These are phyloP conservation scores for Ustilago hordei DNA, from an alignment of 1,284 basidiomycete species.

Conservation along the genomic window DNA sequence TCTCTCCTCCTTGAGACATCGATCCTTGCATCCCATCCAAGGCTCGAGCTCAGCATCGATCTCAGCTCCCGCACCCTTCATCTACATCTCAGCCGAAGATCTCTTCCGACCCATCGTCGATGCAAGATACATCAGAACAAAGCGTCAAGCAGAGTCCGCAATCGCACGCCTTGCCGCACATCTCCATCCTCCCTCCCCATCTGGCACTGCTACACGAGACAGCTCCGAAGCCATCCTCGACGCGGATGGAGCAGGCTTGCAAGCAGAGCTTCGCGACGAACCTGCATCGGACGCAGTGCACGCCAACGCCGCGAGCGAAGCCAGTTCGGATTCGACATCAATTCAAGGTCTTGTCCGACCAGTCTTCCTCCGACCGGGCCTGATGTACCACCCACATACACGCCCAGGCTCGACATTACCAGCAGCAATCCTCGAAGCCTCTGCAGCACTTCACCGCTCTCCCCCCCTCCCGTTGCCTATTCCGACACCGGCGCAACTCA, in stretches of 20 bases:
- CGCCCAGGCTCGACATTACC: constrained; percentile 87
- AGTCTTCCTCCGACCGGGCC: constrained; percentile 73
- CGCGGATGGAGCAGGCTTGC: constrained; percentile 48
- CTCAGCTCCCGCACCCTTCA: constrained; percentile 75
- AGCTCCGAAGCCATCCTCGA: constrained; percentile 28
- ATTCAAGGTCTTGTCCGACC: constrained; percentile 28
- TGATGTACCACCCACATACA: constrained; percentile 94
- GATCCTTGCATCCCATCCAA: constrained; percentile 14
- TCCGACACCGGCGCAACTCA: constrained; percentile 73
- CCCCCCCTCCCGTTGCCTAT: constrained; percentile 72
- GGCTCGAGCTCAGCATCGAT: background rate
- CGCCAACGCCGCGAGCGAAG: background rate
- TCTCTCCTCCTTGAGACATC: constrained; percentile 70
- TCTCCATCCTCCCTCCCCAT: constrained; percentile 87
- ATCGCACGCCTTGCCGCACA: constrained; percentile 71
- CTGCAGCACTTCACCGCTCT: constrained; percentile 54
- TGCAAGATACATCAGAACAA: constrained; percentile 85
- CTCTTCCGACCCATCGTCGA: constrained; percentile 88
- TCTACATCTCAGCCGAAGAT: constrained; percentile 95
- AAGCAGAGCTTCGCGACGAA: constrained; percentile 39
- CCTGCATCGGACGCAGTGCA: background rate
- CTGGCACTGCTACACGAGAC: background rate
- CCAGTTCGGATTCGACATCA: background rate
- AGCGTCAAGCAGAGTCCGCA: constrained; percentile 84
- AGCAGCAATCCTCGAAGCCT: constrained; percentile 83